Percentiles rank a stretch among this genome's conserved stretches.
These are phyloP conservation scores for Vigna hirtella DNA, from an alignment of 306 rosid genomes.

Conservation along the genomic window DNA sequence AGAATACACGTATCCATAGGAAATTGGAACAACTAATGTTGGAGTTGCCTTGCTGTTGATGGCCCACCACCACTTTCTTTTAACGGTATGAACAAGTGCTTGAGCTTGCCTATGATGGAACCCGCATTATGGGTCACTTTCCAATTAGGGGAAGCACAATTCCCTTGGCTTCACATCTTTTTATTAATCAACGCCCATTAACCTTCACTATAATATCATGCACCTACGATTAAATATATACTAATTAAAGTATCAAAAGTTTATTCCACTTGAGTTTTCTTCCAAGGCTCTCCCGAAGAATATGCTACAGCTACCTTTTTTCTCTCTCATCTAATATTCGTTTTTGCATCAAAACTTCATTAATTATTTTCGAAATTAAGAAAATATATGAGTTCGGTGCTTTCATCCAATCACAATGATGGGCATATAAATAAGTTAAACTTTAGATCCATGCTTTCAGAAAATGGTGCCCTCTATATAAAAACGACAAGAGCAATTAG, in stretches of 20 bases:
- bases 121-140: slow-evolving; percentile 41
- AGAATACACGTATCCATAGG: not conserved
- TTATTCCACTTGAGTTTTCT: slow-evolving; percentile 40
- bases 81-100: slow-evolving; percentile 36
- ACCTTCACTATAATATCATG: not conserved
- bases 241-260: slow-evolving; percentile 21
- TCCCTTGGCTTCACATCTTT: not conserved
- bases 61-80: slow-evolving; percentile 47
- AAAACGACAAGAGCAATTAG: slow-evolving; percentile 22
- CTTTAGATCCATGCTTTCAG: slow-evolving; percentile 33
- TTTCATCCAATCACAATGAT: slow-evolving; percentile 46
- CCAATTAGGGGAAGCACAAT: slow-evolving; percentile 52
- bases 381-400: slow-evolving; percentile 7
- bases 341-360: not conserved
- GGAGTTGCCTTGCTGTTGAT: not conserved
- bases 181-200: slow-evolving; percentile 36
- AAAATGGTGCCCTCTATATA: not conserved
- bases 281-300: slow-evolving; percentile 36
- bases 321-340: not conserved
- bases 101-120: slow-evolving; percentile 28
- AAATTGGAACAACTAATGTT: not conserved
- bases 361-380: not conserved
- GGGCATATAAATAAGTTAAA: slow-evolving; percentile 27
- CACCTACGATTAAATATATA: slow-evolving; percentile 1
- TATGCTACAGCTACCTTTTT: slow-evolving; percentile 24